A percentile compares a stretch with the other conserved stretches of the same genome.
These are phyloP conservation scores for Onygenales sp. DNA, from an alignment of 2,329 filamentous ascomycete genomes.

Conservation along the genomic window DNA sequence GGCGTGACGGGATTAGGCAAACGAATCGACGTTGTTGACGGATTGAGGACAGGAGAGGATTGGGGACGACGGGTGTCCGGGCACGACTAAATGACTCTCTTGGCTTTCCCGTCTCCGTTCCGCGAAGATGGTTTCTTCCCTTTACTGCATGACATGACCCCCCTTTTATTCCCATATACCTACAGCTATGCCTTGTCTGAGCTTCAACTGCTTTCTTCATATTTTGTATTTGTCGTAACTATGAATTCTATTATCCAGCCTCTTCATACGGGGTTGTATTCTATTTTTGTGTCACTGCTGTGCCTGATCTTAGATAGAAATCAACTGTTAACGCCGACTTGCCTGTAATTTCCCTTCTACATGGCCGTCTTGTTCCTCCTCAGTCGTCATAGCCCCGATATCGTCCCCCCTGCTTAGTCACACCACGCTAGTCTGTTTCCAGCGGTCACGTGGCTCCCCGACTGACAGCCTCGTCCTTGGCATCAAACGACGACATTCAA, in stretches of 20 bases:
- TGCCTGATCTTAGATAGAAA: too few species aligned
- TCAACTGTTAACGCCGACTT: too few species aligned
- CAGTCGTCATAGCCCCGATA: too few species aligned
- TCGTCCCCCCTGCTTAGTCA: background rate
- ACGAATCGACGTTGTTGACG: conserved; percentile 81
- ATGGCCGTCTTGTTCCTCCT: too few species aligned
- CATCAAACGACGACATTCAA: conserved; percentile 19
- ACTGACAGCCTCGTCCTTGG: conserved; percentile 21
- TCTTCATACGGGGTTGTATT: too few species aligned
- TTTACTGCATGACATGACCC: conserved; percentile 2
- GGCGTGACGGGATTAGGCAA: conserved; percentile 78
- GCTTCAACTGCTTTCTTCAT: background rate
- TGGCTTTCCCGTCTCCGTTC: background rate
- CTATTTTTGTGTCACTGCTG: too few species aligned
- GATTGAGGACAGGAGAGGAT: conserved; percentile 71
- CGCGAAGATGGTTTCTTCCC: background rate
- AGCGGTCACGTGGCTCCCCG: conserved; percentile 20
- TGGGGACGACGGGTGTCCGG: conserved; percentile 73
- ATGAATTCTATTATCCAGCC: too few species aligned
- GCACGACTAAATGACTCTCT: conserved; percentile 31
- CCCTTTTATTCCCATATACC: background rate
- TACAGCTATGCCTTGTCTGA: background rate
- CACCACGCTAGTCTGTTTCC: conserved; percentile 8
- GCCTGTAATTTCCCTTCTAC: too few species aligned
- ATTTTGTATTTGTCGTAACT: background rate